phyloP scores from a whole-genome alignment of 202 grass and related monocot species.

The Carex arenaria region DNA sequence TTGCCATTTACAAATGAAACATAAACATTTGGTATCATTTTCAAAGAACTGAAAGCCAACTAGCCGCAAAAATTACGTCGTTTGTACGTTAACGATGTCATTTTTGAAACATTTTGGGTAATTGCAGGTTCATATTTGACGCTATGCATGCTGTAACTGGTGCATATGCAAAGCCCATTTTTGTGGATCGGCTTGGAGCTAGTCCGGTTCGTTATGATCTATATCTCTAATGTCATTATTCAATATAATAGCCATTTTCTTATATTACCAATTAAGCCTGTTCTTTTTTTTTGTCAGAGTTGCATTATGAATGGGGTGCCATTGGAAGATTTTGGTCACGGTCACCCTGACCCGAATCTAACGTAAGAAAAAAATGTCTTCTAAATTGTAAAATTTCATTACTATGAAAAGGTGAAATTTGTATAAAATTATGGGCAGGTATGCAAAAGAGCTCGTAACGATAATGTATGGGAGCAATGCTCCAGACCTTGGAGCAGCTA shows the following conservation, averaged over 20 bases:
- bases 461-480: conserved; percentile 67
- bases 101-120: conserved; percentile 2
- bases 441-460: conserved; percentile 86
- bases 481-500: conserved; percentile 91
- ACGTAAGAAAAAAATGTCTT: conserved; percentile 47
- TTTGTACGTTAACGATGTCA: neutral
- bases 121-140: conserved; percentile 74
- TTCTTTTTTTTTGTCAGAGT: conserved; percentile 40
- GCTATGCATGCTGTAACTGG: conserved; percentile 93
- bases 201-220: conserved; percentile 42
- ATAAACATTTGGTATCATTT: neutral
- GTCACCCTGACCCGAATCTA: conserved; percentile 90
- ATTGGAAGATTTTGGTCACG: conserved; percentile 85
- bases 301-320: conserved; percentile 79
- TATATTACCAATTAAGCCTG: neutral
- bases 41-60: neutral
- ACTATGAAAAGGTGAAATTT: neutral
- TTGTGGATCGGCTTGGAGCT: conserved; percentile 81
- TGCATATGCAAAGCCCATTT: conserved; percentile 83
- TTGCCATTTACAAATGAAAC: neutral
- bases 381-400: conserved; percentile 2
- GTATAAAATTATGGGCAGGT: conserved; percentile 43
- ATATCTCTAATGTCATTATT: conserved; percentile 8
- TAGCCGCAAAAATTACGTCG: neutral
- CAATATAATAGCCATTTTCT: conserved; percentile 8